A percentile compares a stretch with the other conserved stretches of the same genome.
phyloP scores from a whole-genome alignment of 148 eudicot genomes.

The Cornus kousa region DNA sequence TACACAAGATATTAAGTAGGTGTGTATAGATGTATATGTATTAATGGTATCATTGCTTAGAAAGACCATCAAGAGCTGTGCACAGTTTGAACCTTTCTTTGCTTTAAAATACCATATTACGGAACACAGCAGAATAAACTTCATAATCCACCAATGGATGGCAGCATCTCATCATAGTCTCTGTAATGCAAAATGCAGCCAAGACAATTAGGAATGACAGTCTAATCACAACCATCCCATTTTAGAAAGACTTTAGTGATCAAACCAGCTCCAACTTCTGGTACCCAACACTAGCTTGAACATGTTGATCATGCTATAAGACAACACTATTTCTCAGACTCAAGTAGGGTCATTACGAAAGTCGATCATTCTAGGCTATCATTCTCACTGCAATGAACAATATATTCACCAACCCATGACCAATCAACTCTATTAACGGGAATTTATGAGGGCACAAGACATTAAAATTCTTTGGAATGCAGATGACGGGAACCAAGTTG shows the following conservation, averaged over 20 bases:
- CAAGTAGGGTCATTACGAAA: no score
- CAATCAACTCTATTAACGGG: not conserved
- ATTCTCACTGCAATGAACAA: no score
- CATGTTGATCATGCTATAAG: not conserved
- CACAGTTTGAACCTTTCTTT: not conserved
- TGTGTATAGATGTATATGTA: no score
- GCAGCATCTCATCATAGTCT: not conserved
- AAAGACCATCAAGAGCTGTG: no score
- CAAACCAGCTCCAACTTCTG: conserved; percentile 12
- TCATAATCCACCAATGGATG: not conserved
- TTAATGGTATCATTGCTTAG: no score
- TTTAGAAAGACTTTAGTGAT: not conserved
- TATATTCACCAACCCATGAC: not conserved
- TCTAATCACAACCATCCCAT: not conserved
- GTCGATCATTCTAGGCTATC: no score
- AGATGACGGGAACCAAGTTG: conserved; percentile 58
- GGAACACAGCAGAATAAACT: not conserved
- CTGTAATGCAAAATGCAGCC: not conserved
- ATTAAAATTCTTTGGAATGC: conserved; percentile 47
- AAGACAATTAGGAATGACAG: not conserved
- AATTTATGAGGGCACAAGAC: not conserved
- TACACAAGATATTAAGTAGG: not conserved
- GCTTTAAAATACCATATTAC: not conserved
- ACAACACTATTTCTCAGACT: no score
- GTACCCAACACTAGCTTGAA: not conserved